Evolutionary conservation across 441 rosid species (phyloP).

Genomic region (Erodium moschatum): DNA sequence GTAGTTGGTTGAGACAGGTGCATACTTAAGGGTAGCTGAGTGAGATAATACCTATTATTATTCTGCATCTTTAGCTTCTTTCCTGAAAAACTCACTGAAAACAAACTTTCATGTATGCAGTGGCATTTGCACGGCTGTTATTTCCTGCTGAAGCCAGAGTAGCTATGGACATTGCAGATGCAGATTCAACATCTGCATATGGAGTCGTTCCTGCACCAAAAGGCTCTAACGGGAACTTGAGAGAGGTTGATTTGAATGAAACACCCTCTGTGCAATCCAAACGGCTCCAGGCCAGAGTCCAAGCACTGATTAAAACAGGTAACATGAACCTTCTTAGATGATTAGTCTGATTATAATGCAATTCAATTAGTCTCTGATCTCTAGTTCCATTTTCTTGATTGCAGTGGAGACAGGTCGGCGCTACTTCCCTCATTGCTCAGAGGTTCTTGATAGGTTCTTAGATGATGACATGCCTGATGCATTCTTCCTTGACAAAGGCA

Average conservation of each 20-base stretch:
- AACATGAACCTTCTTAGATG: neutral
- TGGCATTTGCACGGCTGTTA: conserved; percentile 30
- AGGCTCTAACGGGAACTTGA: conserved; percentile 21
- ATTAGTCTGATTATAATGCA: neutral
- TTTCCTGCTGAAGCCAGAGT: conserved; percentile 32
- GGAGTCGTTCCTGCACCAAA: conserved; percentile 21
- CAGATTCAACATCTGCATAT: conserved; percentile 22
- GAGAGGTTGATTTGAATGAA: conserved; percentile 29
- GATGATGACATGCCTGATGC: conserved; percentile 28
- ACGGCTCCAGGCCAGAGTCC: conserved; percentile 22
- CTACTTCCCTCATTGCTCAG: conserved; percentile 29
- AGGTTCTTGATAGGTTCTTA: conserved; percentile 32
- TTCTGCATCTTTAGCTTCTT: neutral
- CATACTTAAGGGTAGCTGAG: no score
- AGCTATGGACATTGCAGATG: conserved; percentile 33
- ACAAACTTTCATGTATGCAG: conserved; percentile 16
- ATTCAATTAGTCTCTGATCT: no score
- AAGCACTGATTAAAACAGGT: conserved; percentile 29
- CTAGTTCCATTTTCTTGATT: neutral
- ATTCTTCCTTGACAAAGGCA: conserved; percentile 25
- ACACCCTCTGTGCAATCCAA: conserved; percentile 20
- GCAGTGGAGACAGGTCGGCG: conserved; percentile 29
- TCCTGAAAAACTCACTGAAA: conserved; percentile 3
- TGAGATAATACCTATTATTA: no score
- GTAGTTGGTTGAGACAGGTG: no score